A percentile compares a stretch with the other conserved stretches of the same genome.
These are phyloP conservation scores for Yamadazyma aaseri DNA, from an alignment of 1,139 yeast genomes.

Conservation along the genomic window DNA sequence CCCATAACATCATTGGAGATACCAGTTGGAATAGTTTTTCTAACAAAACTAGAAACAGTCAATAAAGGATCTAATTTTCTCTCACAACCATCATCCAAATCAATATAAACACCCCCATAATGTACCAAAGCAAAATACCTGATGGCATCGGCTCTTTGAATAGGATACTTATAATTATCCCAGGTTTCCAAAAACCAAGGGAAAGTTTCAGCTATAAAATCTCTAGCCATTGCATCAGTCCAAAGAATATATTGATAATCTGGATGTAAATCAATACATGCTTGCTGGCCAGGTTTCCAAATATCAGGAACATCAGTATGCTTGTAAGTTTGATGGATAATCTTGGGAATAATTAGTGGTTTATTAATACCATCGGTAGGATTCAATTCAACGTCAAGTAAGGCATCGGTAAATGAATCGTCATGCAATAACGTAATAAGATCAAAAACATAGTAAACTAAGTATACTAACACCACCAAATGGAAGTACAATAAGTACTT, in stretches of 20 bases:
- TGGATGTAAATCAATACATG: conserved; percentile 75
- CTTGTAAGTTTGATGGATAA: conserved; percentile 92
- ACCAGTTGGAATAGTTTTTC: conserved; percentile 89
- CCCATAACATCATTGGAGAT: conserved; percentile 95
- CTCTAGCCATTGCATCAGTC: conserved; percentile 85
- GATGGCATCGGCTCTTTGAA: conserved; percentile 91
- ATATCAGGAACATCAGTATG: conserved; percentile 71
- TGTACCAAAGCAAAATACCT: conserved; percentile 80
- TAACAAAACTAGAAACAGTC: conserved; percentile 78
- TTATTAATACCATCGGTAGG: conserved; percentile 42
- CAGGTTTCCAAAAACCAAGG: conserved; percentile 85
- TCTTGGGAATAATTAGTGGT: conserved; percentile 72
- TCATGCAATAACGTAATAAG: conserved; percentile 74
- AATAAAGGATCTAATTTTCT: conserved; percentile 76
- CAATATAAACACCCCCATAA: conserved; percentile 89
- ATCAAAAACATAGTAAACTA: conserved; percentile 68
- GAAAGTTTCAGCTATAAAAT: conserved; percentile 73
- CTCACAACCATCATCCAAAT: conserved; percentile 85
- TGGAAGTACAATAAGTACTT: conserved; percentile 61
- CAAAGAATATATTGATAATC: conserved; percentile 85
- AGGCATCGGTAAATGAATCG: conserved; percentile 63
- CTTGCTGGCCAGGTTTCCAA: conserved; percentile 78
- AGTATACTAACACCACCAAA: conserved; percentile 49
- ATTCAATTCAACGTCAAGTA: conserved; percentile 57
- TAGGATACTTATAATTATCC: conserved; percentile 76